Evolutionary conservation across 2,329 filamentous ascomycete genomes (phyloP), one percentile per base, ranked within the genome.

Genomic region (Microcera coccophila): DNA sequence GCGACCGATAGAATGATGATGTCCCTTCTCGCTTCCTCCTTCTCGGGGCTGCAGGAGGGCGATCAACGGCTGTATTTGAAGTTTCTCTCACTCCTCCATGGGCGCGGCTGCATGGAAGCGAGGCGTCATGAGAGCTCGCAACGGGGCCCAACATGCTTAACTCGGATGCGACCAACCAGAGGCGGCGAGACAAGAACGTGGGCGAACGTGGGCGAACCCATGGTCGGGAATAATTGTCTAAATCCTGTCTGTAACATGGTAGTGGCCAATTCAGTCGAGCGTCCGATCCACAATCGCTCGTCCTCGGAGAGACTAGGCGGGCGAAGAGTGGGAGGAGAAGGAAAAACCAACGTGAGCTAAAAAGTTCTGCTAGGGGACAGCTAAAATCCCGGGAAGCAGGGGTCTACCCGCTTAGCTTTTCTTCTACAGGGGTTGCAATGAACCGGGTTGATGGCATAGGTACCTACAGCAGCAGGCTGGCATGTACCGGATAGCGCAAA

Each of bases 151-250:
- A 7, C 7, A 26, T 7, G 22, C 22, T 26, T 12, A 7, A 7
- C 22, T 26, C 22, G 7, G 7, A 26, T 12, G 22, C 22, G 12
- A 12, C 22, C 22, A 26, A 26, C 12, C 22, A 26, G 7, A 7
- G 7, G 22, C 22, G 22, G 22, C 22, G 22, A 26, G 7, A 26
- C 22, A 26, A 7, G 29, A 26, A 35, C 36, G 21, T 46, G 44
- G 54, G 57, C 57, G 29, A 26, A 35, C 36, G 21, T 46, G 44
- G 54, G 57, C 57, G 47, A 59, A 48, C 39, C 52, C 54, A 42
- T 59, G 56, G 56, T 48, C 40, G 44, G 52, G 47, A 59, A 47
- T 29, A 36, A 45, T 48, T 35, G 33, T 8, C 18, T 5, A 15
- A 9, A n/a, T 8, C 12, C 9, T 8, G 18, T 19, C 4, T 15